Base-by-base conservation (phyloP, 164 flowering plant genomes). In the Magnolia kwangsiensis region DNA sequence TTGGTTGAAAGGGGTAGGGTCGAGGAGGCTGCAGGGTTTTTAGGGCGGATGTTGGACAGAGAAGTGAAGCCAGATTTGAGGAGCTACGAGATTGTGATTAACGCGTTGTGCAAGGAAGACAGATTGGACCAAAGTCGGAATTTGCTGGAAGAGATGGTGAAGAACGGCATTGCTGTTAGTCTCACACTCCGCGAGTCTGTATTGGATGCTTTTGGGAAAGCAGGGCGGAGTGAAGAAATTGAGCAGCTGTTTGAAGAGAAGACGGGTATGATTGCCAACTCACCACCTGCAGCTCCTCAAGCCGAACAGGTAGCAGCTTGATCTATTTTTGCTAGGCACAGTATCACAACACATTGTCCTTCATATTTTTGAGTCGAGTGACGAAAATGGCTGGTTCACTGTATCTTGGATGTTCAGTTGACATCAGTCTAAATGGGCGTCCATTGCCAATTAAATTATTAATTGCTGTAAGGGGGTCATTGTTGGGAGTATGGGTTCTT, bases 41-140 rank as follows among this genome's bases (percentile, higher is more conserved):
- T 90, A 84, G 81, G 80, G 3, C 83, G 80, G 75, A 86, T 93
- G 92, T 90, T 86, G 21, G 91, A 87, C 50, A 85, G 79, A 72
- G 93, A 91, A 74, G 88, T 90, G 11, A 90, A 88, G 80, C 98
- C 96, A 8, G 95, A 92, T 72, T 75, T 78, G 6, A 51, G 75
- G 7, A 81, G 84, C 23, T 93, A 89, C 78, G 93, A 90, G 78
- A 77, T 87, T 69, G 87, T 93, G 72, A 74, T 89, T 55, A 83
- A 72, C 76, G 91, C 84, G 7, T 83, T 93, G n/a, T 84, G 87
- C 72, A 51, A 75, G 61, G 85, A 70, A 69, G 88, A 82, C 70
- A 77, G 76, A 67, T 74, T 84, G 50, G 93, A 89, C 50, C 71
- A 23, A 1, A 67, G 80, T 68, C 50, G 51, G 71, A 80, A 83